These are phyloP conservation scores for Tanacetum coccineum DNA, from an alignment of 129 eudicot genomes.

Conservation along the genomic window DNA sequence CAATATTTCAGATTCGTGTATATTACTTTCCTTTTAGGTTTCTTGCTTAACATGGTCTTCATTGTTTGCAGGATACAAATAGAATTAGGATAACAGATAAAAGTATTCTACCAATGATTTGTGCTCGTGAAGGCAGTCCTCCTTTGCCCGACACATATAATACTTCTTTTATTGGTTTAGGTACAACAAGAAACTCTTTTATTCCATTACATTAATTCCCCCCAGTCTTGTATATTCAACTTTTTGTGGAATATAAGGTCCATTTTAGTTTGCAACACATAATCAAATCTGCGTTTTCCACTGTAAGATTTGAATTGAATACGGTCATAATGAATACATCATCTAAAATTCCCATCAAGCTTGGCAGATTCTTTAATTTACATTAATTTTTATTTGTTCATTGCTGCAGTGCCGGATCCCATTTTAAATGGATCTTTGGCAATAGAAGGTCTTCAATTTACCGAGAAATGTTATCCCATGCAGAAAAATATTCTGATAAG, in stretches of 20 bases:
- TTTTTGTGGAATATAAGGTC: slow-evolving; percentile 7
- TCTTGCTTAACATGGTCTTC: slow-evolving; percentile 18
- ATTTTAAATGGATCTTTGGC: slow-evolving; percentile 63
- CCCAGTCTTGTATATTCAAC: slow-evolving; percentile 2
- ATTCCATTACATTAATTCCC: neutral
- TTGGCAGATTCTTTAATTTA: slow-evolving; percentile 2
- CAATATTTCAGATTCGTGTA: neutral
- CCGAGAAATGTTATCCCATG: slow-evolving; percentile 84
- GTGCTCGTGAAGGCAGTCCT: slow-evolving; percentile 92
- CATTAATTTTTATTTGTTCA: slow-evolving; percentile 11
- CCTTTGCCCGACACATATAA: slow-evolving; percentile 81
- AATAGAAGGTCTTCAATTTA: slow-evolving; percentile 47
- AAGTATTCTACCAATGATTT: slow-evolving; percentile 67
- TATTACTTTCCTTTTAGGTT: neutral
- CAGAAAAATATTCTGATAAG: slow-evolving; percentile 58
- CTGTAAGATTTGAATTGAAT: neutral
- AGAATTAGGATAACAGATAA: slow-evolving; percentile 30
- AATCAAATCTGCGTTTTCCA: neutral
- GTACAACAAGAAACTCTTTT: slow-evolving; percentile 23
- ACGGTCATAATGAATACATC: neutral
- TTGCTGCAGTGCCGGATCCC: slow-evolving; percentile 51
- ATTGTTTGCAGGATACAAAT: slow-evolving; percentile 51
- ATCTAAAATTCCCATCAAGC: slow-evolving; percentile 13
- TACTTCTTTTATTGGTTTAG: slow-evolving; percentile 61
- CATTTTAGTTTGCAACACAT: slow-evolving; percentile 15